Evolutionary conservation across 164 flowering plant genomes (phyloP).

Genomic region (Macadamia tetraphylla): DNA sequence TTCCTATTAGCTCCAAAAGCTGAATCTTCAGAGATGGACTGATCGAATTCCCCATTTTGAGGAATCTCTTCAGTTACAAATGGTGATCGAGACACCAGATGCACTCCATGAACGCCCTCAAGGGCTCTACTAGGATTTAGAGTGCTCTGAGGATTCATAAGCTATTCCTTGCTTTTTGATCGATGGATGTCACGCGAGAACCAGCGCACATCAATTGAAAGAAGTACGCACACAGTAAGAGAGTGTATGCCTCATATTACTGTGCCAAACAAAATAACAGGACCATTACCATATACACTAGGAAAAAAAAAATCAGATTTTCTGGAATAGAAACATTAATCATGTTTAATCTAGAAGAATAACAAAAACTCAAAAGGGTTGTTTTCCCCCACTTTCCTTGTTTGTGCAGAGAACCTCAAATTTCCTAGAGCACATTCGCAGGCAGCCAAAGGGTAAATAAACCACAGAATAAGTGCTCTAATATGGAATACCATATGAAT

Average conservation of each 20-base stretch:
- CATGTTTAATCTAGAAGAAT: background rate
- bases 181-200: slow-evolving; percentile 9
- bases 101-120: slow-evolving; percentile 75
- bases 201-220: slow-evolving; percentile 1
- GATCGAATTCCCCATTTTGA: slow-evolving; percentile 30
- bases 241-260: slow-evolving; percentile 8
- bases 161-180: slow-evolving; percentile 3
- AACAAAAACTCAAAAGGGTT: background rate
- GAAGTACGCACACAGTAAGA: slow-evolving; percentile 1
- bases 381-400: no score
- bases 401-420: background rate
- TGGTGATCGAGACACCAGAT: slow-evolving; percentile 56
- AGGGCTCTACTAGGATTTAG: slow-evolving; percentile 35
- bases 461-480: background rate
- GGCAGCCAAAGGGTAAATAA: no score
- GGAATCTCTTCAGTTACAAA: slow-evolving; percentile 43
- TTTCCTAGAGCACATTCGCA: background rate
- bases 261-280: background rate
- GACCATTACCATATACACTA: background rate
- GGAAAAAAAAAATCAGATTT: background rate
- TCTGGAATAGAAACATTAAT: background rate
- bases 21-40: slow-evolving; percentile 21
- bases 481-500: background rate
- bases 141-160: slow-evolving; percentile 45
- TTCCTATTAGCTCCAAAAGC: slow-evolving; percentile 32